Conservation (phyloP, 1,139 yeast genomes). For the Zygoascus hellenicus region DNA sequence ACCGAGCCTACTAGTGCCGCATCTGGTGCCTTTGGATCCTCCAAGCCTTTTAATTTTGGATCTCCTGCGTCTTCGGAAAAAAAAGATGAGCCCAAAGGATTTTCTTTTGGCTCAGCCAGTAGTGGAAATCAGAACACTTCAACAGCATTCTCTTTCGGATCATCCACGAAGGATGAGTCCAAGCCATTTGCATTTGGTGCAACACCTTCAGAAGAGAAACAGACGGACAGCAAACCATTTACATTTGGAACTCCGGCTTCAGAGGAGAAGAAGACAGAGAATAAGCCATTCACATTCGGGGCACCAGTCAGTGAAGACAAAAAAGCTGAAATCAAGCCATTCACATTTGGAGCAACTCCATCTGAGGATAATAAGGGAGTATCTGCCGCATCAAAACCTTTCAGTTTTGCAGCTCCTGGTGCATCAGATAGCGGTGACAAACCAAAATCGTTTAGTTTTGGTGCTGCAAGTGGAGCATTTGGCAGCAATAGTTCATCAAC, state of each 20-base stretch:
- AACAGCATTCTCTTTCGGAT: constrained; percentile 23
- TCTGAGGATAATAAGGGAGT: neutral
- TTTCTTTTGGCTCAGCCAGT: constrained; percentile 23
- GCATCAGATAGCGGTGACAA: neutral
- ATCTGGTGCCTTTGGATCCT: neutral
- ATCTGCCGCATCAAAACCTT: constrained; percentile 10
- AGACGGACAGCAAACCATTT: neutral
- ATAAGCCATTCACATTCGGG: constrained; percentile 4
- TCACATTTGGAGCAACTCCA: constrained; percentile 19
- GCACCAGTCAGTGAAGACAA: neutral
- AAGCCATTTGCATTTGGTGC: constrained; percentile 20
- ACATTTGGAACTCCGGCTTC: constrained; percentile 7
- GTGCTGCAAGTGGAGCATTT: neutral
- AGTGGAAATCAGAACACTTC: neutral
- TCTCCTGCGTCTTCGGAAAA: neutral
- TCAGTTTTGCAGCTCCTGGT: constrained; percentile 25
- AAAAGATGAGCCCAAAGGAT: constrained; percentile 15
- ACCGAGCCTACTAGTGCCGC: neutral
- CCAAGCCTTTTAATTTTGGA: constrained; percentile 1
- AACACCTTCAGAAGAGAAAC: constrained; percentile 10
- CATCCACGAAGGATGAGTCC: constrained; percentile 14
- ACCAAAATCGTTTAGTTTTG: constrained; percentile 13
- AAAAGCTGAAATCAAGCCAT: constrained; percentile 13
- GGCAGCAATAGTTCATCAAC: constrained; percentile 1
- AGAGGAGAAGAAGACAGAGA: neutral